A percentile compares a stretch with the other conserved stretches of the same genome.
These are phyloP conservation scores for Diversispora eburnea DNA, from an alignment of 192 early-diverging fungal species.

Conservation along the genomic window DNA sequence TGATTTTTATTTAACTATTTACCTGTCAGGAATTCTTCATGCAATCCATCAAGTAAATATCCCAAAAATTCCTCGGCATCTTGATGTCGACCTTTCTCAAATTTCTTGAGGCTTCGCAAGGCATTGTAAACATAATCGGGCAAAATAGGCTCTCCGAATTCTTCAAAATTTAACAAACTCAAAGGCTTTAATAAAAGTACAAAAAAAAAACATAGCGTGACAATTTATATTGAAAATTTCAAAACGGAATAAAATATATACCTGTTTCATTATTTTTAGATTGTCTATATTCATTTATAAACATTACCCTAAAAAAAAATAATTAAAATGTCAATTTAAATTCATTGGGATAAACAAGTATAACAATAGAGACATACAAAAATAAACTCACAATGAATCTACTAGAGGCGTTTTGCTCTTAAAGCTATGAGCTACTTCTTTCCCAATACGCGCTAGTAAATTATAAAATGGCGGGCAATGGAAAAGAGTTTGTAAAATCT, in stretches of 20 bases:
- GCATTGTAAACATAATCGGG: slow-evolving; percentile 94
- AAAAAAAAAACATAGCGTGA: background rate
- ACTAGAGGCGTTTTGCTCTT: slow-evolving; percentile 76
- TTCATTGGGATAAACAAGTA: background rate
- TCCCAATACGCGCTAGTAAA: slow-evolving; percentile 64
- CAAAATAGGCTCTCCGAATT: slow-evolving; percentile 75
- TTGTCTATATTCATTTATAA: slow-evolving; percentile 56
- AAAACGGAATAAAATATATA: background rate
- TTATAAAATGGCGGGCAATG: slow-evolving; percentile 94
- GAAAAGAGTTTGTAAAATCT: slow-evolving; percentile 85
- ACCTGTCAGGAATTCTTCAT: slow-evolving; percentile 76
- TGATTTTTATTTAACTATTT: slow-evolving; percentile 3
- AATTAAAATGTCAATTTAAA: background rate
- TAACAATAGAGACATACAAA: background rate
- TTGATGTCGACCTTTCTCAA: slow-evolving; percentile 84
- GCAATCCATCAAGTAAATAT: slow-evolving; percentile 89
- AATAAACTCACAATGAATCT: slow-evolving; percentile 71
- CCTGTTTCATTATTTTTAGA: slow-evolving; percentile 27
- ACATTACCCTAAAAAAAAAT: slow-evolving; percentile 50
- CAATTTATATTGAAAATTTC: background rate
- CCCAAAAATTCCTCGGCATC: slow-evolving; percentile 97
- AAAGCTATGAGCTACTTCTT: slow-evolving; percentile 65
- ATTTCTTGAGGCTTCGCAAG: slow-evolving; percentile 69
- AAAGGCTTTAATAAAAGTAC: too few species aligned
- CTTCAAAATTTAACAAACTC: slow-evolving; percentile 20